Evolutionary conservation across 148 eudicot species (phyloP).

Genomic region (Fagopyrum tataricum): DNA sequence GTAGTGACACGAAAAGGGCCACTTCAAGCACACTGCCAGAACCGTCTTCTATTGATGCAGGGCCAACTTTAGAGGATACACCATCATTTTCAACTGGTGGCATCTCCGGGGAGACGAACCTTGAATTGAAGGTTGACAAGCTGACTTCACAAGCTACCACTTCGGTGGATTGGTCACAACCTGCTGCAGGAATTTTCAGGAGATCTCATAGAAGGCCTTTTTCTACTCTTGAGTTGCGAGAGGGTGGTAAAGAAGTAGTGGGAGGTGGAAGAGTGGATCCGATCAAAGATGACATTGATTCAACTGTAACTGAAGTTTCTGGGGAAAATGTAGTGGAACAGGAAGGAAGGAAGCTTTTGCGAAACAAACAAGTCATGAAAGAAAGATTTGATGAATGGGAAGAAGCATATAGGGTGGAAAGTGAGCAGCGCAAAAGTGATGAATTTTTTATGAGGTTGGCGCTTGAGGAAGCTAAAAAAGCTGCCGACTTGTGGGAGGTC

Average conservation of each 20-base stretch:
- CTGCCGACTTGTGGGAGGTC: conserved; percentile 96
- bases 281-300: conserved; percentile 22
- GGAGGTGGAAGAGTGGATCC: conserved; percentile 30
- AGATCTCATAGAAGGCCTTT: conserved; percentile 15
- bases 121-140: conserved; percentile 15
- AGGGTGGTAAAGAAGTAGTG: conserved; percentile 26
- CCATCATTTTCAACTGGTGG: conserved; percentile 13
- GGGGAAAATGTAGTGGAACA: conserved; percentile 30
- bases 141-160: conserved; percentile 19
- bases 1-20: conserved; percentile 22
- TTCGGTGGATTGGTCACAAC: conserved; percentile 1
- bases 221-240: conserved; percentile 25
- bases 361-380: conserved; percentile 44
- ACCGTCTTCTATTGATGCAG: conserved; percentile 19
- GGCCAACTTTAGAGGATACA: not conserved
- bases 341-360: conserved; percentile 48
- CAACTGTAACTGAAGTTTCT: conserved; percentile 18
- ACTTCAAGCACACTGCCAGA: conserved; percentile 26
- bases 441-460: conserved; percentile 93
- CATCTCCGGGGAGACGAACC: conserved; percentile 24
- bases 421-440: conserved; percentile 67
- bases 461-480: conserved; percentile 70
- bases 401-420: conserved; percentile 64
- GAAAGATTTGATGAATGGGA: conserved; percentile 82
- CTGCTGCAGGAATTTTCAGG: not conserved